Evolutionary conservation across 208 protist species (phyloP).

Genomic region (Acanthamoeba pearcei): DNA sequence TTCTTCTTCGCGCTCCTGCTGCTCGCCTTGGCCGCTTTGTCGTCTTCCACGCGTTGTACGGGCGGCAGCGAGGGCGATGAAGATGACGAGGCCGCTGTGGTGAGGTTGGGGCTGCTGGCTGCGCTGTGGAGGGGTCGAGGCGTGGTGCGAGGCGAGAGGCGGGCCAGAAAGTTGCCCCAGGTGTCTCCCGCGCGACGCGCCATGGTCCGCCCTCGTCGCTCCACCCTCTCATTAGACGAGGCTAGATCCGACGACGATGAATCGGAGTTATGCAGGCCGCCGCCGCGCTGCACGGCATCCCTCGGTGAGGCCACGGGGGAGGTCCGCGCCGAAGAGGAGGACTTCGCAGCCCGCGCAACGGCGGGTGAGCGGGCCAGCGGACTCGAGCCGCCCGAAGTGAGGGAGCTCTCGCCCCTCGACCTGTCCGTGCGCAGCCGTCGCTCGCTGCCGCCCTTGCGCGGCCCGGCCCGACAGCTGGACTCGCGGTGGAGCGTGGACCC

Average conservation of each 20-base stretch:
- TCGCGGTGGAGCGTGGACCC: neutral
- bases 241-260: neutral
- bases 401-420: neutral
- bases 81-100: neutral
- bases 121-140: neutral
- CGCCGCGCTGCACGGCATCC: neutral
- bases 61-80: neutral
- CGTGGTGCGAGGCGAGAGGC: neutral
- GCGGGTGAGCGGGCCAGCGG: neutral
- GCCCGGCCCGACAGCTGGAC: neutral
- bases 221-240: neutral
- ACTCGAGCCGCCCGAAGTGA: neutral
- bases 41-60: neutral
- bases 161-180: slow-evolving; percentile 16
- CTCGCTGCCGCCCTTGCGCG: neutral
- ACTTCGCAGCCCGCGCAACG: neutral
- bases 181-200: slow-evolving; percentile 9
- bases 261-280: neutral
- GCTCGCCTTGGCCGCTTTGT: neutral
- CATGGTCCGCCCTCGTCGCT: slow-evolving; percentile 12
- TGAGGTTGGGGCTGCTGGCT: neutral
- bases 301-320: neutral
- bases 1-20: neutral
- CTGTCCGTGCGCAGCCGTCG: neutral
- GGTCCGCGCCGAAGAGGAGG: neutral